Conservation (phyloP, 805 yeast species). For the Metschnikowia colocasiae region DNA sequence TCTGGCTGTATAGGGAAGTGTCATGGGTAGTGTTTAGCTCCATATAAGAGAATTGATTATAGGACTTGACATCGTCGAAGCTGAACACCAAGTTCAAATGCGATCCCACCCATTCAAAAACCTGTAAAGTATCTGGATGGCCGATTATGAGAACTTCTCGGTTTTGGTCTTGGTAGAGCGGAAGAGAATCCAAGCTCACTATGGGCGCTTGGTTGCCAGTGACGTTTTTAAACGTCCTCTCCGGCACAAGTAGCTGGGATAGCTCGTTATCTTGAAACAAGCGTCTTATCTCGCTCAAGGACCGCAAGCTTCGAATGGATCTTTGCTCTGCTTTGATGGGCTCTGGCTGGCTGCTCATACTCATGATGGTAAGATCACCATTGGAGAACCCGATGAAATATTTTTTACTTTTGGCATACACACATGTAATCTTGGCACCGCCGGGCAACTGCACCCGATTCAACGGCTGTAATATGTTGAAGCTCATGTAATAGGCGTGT, state of each 20-base stretch:
- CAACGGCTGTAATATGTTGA: slow-evolving; percentile 37
- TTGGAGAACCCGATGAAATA: slow-evolving; percentile 32
- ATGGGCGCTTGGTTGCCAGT: slow-evolving; percentile 19
- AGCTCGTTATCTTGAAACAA: slow-evolving; percentile 21
- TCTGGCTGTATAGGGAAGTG: background rate
- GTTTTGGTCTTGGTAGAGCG: slow-evolving; percentile 18
- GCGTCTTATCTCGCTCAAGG: slow-evolving; percentile 24
- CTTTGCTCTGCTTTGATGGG: slow-evolving; percentile 11
- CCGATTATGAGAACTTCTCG: slow-evolving; percentile 27
- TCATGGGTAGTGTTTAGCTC: slow-evolving; percentile 7
- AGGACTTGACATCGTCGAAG: slow-evolving; percentile 25
- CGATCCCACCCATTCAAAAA: slow-evolving; percentile 30
- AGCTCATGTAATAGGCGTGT: slow-evolving; percentile 27
- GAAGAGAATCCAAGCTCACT: slow-evolving; percentile 16
- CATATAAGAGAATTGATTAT: slow-evolving; percentile 16
- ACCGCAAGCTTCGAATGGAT: slow-evolving; percentile 19
- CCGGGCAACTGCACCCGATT: slow-evolving; percentile 31
- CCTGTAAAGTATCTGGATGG: slow-evolving; percentile 21
- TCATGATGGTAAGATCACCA: slow-evolving; percentile 33
- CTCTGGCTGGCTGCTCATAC: slow-evolving; percentile 16
- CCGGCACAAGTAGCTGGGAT: slow-evolving; percentile 18
- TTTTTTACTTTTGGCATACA: slow-evolving; percentile 18
- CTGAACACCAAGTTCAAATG: slow-evolving; percentile 32
- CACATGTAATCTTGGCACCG: slow-evolving; percentile 23
- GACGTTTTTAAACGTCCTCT: slow-evolving; percentile 21